Evolutionary conservation across 805 yeast genomes (phyloP).

Genomic region (Kurtzmaniella fragi): DNA sequence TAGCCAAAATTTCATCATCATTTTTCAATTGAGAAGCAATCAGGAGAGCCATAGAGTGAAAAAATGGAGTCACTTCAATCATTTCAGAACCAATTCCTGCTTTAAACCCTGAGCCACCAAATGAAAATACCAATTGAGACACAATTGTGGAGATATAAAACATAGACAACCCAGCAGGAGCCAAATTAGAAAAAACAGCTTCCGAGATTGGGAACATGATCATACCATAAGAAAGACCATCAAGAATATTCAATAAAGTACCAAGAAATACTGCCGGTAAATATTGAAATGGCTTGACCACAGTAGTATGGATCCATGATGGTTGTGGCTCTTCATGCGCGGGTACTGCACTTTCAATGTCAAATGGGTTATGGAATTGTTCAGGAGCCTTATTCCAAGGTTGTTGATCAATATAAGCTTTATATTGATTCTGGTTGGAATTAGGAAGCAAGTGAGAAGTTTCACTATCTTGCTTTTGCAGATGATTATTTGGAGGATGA

Average conservation of each 20-base stretch:
- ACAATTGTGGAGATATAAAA: conserved; percentile 89
- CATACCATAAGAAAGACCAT: conserved; percentile 96
- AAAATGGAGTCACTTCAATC: conserved; percentile 99
- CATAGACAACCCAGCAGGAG: conserved; percentile 89
- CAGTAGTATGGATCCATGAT: conserved; percentile 6
- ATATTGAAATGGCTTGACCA: conserved; percentile 39
- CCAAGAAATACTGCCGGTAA: conserved; percentile 86
- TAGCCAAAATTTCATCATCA: conserved; percentile 60
- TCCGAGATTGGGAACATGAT: conserved; percentile 91
- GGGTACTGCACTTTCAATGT: not conserved
- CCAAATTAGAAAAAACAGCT: conserved; percentile 68
- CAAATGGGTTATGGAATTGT: conserved; percentile 2
- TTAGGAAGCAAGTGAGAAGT: no score
- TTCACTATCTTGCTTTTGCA: no score
- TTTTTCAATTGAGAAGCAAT: conserved; percentile 51
- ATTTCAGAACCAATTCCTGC: conserved; percentile 96
- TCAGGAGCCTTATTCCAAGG: not conserved
- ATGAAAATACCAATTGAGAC: conserved; percentile 80
- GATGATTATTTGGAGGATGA: no score
- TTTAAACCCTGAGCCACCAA: conserved; percentile 87
- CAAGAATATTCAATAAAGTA: conserved; percentile 76
- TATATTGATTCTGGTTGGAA: not conserved
- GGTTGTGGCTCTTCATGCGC: conserved; percentile 2
- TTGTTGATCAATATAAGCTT: not conserved
- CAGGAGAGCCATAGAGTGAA: conserved; percentile 86